Conservation (phyloP, 768 basidiomycete species). For the Mycena amicta region DNA sequence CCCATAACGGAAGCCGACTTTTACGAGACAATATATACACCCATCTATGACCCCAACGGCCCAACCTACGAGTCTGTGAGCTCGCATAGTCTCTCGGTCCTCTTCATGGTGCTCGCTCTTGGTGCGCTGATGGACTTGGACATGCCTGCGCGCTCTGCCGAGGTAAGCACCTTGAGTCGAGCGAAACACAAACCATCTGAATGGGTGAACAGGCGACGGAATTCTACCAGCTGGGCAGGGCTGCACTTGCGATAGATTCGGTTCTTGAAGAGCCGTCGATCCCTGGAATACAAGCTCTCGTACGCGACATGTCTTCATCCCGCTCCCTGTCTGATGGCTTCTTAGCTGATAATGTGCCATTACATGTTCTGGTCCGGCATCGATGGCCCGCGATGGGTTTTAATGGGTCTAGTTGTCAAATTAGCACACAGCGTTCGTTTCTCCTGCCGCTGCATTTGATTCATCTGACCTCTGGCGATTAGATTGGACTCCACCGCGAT, state of each 20-base stretch:
- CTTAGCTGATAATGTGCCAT: slow-evolving; percentile 58
- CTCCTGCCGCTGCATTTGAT: slow-evolving; percentile 15
- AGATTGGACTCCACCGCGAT: slow-evolving; percentile 74
- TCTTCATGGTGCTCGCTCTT: slow-evolving; percentile 66
- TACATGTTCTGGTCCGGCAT: slow-evolving; percentile 49
- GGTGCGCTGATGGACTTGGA: slow-evolving; percentile 66
- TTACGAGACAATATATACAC: slow-evolving; percentile 50
- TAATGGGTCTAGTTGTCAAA: slow-evolving; percentile 73
- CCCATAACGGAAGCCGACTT: slow-evolving; percentile 66
- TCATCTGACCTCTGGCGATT: slow-evolving; percentile 16
- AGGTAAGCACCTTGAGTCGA: slow-evolving; percentile 51
- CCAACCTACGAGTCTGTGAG: slow-evolving; percentile 24
- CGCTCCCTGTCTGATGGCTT: background rate
- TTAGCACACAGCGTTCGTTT: slow-evolving; percentile 63
- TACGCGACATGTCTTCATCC: background rate
- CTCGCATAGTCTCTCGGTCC: slow-evolving; percentile 58
- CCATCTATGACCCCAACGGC: slow-evolving; percentile 51
- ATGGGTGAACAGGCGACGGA: slow-evolving; percentile 66
- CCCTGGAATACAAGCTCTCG: slow-evolving; percentile 52
- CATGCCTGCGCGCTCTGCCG: slow-evolving; percentile 51
- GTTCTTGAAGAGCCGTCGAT: slow-evolving; percentile 67
- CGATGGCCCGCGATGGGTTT: slow-evolving; percentile 65
- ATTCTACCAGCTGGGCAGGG: slow-evolving; percentile 62
- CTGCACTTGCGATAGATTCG: slow-evolving; percentile 61
- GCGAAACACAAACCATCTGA: slow-evolving; percentile 49